These are phyloP conservation scores for Salvia hispanica DNA, from an alignment of 257 asterid genomes.

Conservation along the genomic window DNA sequence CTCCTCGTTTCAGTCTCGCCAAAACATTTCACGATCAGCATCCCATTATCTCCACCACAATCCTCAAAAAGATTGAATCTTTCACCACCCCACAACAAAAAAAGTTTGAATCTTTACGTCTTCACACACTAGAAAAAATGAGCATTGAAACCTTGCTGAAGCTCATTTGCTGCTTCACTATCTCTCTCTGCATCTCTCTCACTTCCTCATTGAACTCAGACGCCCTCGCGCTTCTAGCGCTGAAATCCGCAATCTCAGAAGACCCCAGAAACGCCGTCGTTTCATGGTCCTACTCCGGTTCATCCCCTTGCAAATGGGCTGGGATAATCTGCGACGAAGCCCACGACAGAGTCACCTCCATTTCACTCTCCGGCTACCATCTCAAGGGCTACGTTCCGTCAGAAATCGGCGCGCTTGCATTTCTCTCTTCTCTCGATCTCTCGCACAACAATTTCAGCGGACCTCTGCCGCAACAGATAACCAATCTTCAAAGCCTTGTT, in stretches of 20 bases:
- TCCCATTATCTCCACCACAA: not conserved
- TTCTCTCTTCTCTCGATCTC: constrained; percentile 57
- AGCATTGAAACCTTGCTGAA: constrained; percentile 10
- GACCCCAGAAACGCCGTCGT: constrained; percentile 59
- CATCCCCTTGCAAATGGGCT: constrained; percentile 70
- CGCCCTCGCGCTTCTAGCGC: constrained; percentile 79
- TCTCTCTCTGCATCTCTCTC: constrained; percentile 37
- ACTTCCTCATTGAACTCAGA: constrained; percentile 58
- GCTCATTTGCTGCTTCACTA: constrained; percentile 40
- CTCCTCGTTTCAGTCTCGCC: constrained; percentile 23
- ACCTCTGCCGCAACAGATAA: constrained; percentile 57
- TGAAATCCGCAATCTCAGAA: constrained; percentile 60
- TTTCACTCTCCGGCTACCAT: constrained; percentile 54
- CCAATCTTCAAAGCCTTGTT: constrained; percentile 47
- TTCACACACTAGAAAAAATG: not conserved
- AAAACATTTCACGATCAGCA: constrained; percentile 1
- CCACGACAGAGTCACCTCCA: constrained; percentile 48
- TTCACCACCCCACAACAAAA: constrained; percentile 19
- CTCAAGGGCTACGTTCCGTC: constrained; percentile 81
- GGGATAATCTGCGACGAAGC: constrained; percentile 60
- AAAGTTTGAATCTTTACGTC: constrained; percentile 42
- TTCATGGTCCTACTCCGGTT: constrained; percentile 62
- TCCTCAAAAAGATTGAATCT: constrained; percentile 39
- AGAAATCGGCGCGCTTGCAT: constrained; percentile 67
- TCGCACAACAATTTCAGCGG: constrained; percentile 63